Base-by-base conservation (phyloP, 2,329 filamentous ascomycete species). In the Arachnomyces sp. region DNA sequence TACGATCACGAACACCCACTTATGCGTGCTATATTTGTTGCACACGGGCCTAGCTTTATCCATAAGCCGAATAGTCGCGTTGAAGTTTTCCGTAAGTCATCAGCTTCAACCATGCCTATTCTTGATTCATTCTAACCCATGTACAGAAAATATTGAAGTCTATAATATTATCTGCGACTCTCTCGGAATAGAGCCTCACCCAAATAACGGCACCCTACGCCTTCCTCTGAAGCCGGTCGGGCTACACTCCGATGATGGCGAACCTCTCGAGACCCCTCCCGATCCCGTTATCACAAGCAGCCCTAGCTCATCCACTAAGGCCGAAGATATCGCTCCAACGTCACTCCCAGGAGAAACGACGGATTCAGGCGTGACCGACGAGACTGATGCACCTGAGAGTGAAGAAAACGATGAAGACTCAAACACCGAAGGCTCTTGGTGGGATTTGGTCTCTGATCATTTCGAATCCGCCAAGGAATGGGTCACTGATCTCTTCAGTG, bases 141-240 rank as follows among this genome's bases (percentile, higher is more conserved):
- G 14, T 4, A 16, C 52, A 90, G 85, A 95, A 76, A 96, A 96
- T 49, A 89, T 79, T 44, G 85, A 95, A 54, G 84, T 96, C 7
- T 96, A 96, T 66, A 95, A 95, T 55, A 86, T 96, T 46, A 65
- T 96, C 33, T 95, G 90, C 59, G 89, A 95, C 63, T 89, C 86
- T 0, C 65, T 96, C 17, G 81, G 82, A 9, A 68, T 96, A 42
- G 61, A 62, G 3, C 85, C 88, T 0, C 73, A 73, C 39, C 77
- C 85, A 1, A 95, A 95, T 59, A 96, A 96, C 56, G 90, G 90
- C 36, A 95, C 88, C 0, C 66, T 95, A 16, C 63, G 61, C 35
- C 61, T 72, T 4, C 68, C 68, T n/a, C 45, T 72, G 32, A 58
- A 62, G 36, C 57, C 67, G 4, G 52, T 65, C 2, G 68, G 68